phyloP scores from a whole-genome alignment of 306 rosid species.

The Lathyrus tuberosus region DNA sequence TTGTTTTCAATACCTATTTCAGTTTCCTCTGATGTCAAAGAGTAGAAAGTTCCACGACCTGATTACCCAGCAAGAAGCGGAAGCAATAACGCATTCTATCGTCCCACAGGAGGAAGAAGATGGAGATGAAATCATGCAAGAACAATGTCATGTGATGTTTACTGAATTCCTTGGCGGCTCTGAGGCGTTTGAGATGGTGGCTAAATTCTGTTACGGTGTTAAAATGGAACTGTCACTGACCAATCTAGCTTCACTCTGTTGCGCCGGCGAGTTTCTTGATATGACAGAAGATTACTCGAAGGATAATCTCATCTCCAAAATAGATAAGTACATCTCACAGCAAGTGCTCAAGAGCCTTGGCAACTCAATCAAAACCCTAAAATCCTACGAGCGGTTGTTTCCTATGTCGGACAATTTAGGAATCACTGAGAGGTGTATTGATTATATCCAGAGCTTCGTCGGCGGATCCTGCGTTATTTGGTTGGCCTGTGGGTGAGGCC shows the following conservation, averaged over 20 bases:
- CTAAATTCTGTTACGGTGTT: conserved; percentile 93
- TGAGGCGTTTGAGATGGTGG: conserved; percentile 82
- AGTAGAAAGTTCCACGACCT: no score
- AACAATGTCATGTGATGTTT: conserved; percentile 67
- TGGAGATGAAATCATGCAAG: conserved; percentile 71
- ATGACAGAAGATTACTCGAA: conserved; percentile 92
- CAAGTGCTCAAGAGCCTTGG: conserved; percentile 67
- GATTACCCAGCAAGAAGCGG: no score
- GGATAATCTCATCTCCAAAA: conserved; percentile 83
- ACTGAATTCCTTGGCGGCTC: conserved; percentile 81
- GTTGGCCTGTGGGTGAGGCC: no score
- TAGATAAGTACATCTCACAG: conserved; percentile 71
- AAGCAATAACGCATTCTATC: conserved; percentile 48
- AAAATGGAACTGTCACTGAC: conserved; percentile 70
- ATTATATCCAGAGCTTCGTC: no score
- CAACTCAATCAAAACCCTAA: conserved; percentile 73
- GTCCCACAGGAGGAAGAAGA: conserved; percentile 44
- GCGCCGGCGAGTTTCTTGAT: conserved; percentile 91
- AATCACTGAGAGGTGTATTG: no score
- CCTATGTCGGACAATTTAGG: conserved; percentile 64
- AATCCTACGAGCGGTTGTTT: conserved; percentile 70
- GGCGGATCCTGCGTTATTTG: no score
- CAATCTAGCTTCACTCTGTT: conserved; percentile 84
- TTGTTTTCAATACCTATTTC: no score
- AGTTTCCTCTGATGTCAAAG: no score